Percentiles rank a stretch among this genome's conserved stretches.
These are phyloP conservation scores for Fonsecaea multimorphosa DNA, from an alignment of 2,329 filamentous ascomycete genomes.

Conservation along the genomic window DNA sequence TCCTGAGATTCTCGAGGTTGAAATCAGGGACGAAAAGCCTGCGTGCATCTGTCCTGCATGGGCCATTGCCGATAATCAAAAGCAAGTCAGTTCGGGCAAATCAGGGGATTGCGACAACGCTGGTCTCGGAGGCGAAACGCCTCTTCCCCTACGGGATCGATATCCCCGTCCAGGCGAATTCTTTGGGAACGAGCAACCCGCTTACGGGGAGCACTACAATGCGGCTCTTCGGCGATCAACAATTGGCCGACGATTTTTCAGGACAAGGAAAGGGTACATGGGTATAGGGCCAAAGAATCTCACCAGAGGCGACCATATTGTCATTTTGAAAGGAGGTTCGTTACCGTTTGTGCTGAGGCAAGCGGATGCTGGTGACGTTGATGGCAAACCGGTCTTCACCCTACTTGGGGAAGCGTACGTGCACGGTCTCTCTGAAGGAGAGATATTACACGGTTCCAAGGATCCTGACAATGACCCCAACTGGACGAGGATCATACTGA, in stretches of 20 bases:
- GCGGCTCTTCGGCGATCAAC: not conserved
- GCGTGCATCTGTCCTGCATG: not conserved
- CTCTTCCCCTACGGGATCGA: not conserved
- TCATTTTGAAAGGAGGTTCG: not conserved
- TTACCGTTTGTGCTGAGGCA: slow-evolving; percentile 1
- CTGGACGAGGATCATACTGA: not conserved
- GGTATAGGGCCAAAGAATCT: slow-evolving; percentile 4
- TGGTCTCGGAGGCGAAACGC: not conserved
- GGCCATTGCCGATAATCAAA: not conserved
- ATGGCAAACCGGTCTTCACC: not conserved
- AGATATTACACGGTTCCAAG: not conserved
- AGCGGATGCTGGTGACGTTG: slow-evolving; percentile 1
- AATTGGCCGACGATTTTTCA: not conserved
- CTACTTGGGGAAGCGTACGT: not conserved
- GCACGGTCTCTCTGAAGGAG: slow-evolving; percentile 2
- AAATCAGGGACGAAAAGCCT: slow-evolving; percentile 1
- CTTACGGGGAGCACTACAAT: not conserved
- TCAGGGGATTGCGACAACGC: not conserved
- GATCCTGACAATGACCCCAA: not conserved
- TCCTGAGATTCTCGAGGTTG: slow-evolving; percentile 5
- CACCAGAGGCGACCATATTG: not conserved
- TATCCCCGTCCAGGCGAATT: slow-evolving; percentile 1
- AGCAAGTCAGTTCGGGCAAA: not conserved
- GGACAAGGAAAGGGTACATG: slow-evolving; percentile 1
- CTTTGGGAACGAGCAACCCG: not conserved